These are phyloP conservation scores for Talaromyces sp. DNA, from an alignment of 2,329 filamentous ascomycete species.

Conservation along the genomic window DNA sequence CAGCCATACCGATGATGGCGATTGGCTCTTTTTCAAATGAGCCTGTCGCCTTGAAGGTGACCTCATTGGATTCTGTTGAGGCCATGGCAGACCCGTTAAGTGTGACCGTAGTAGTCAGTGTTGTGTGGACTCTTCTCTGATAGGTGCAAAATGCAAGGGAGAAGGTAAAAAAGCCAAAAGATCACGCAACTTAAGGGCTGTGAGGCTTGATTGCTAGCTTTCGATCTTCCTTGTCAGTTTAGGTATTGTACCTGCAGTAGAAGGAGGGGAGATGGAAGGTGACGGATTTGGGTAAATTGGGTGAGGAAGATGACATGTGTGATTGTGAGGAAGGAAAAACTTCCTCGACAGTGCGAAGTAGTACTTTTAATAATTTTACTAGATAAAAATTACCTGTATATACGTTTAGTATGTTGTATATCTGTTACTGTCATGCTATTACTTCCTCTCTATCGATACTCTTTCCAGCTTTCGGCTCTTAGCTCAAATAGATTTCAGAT, in stretches of 20 bases:
- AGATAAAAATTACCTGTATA: neutral
- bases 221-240: neutral
- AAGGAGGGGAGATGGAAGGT: neutral
- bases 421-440: neutral
- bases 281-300: neutral
- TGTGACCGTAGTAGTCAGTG: neutral
- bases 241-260: neutral
- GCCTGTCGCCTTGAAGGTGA: conserved; percentile 1
- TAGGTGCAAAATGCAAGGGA: neutral
- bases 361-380: neutral
- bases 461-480: neutral
- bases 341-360: neutral
- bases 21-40: conserved; percentile 22
- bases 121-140: neutral
- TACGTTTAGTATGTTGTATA: neutral
- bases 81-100: neutral
- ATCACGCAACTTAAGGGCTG: neutral
- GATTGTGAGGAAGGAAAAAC: neutral
- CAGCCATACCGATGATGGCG: conserved; percentile 37
- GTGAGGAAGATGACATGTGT: neutral
- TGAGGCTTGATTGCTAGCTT: neutral
- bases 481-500: neutral
- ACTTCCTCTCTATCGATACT: neutral
- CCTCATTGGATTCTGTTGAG: neutral
- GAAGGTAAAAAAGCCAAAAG: neutral